A percentile compares a stretch with the other conserved stretches of the same genome.
Conservation (phyloP, 2,329 filamentous ascomycete genomes). For the Fusarium nurragi region DNA sequence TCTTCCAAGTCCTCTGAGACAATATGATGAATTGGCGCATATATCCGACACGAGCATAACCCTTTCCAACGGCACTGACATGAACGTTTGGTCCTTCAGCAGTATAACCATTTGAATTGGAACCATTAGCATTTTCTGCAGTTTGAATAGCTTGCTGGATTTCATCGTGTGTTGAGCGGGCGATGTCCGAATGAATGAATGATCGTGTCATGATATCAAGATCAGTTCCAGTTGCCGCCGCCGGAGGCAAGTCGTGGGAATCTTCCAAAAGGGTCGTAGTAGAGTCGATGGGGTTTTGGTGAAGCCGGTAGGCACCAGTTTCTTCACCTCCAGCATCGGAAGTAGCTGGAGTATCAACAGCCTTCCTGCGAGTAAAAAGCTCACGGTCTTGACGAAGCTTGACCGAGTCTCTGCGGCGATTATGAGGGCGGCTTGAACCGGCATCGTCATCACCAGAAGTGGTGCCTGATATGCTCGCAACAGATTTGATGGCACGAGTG, state of each 20-base stretch:
- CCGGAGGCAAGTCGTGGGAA: slow-evolving; percentile 67
- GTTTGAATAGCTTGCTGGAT: slow-evolving; percentile 74
- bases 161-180: slow-evolving; percentile 77
- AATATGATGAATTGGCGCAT: slow-evolving; percentile 87
- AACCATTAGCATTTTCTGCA: slow-evolving; percentile 74
- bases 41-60: slow-evolving; percentile 84
- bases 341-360: slow-evolving; percentile 69
- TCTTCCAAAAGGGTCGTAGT: slow-evolving; percentile 74
- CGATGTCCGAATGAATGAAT: slow-evolving; percentile 82
- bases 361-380: slow-evolving; percentile 82
- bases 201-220: slow-evolving; percentile 82
- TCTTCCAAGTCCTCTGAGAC: slow-evolving; percentile 92
- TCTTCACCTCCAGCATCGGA: slow-evolving; percentile 65
- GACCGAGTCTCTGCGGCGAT: slow-evolving; percentile 80
- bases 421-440: slow-evolving; percentile 68
- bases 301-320: slow-evolving; percentile 61
- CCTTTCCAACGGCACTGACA: slow-evolving; percentile 72
- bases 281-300: slow-evolving; percentile 54
- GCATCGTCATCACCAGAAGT: slow-evolving; percentile 76
- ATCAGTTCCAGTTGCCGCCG: slow-evolving; percentile 74
- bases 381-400: slow-evolving; percentile 88
- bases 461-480: slow-evolving; percentile 81
- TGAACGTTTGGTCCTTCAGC: slow-evolving; percentile 59
- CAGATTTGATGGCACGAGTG: slow-evolving; percentile 87
- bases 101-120: slow-evolving; percentile 63